phyloP scores from a whole-genome alignment of 2,329 filamentous ascomycete genomes.

The Aspergillus tanneri region DNA sequence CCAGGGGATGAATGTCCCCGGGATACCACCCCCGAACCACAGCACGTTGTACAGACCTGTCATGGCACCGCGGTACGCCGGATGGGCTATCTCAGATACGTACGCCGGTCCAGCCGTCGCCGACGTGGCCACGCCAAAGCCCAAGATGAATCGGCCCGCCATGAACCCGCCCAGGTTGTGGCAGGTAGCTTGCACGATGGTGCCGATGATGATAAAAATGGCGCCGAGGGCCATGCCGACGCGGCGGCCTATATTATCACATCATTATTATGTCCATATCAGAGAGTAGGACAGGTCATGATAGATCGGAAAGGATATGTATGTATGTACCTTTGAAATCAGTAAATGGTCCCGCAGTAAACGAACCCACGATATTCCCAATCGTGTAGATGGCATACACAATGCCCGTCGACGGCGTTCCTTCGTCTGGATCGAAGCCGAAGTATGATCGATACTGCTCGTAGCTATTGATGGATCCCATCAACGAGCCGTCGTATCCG shows the following conservation, averaged over 20 bases:
- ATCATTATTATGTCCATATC: too few species aligned
- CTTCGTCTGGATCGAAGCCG: conserved; percentile 38
- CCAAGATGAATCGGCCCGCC: conserved; percentile 33
- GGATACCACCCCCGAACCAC: conserved; percentile 49
- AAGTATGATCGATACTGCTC: conserved; percentile 48
- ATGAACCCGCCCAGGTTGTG: conserved; percentile 30
- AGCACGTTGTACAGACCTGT: conserved; percentile 46
- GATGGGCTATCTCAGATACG: conserved; percentile 41
- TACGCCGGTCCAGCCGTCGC: conserved; percentile 33
- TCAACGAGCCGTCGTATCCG: conserved; percentile 52
- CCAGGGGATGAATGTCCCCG: conserved; percentile 51
- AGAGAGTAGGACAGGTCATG: neutral
- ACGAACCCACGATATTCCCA: conserved; percentile 50
- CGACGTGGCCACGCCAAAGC: conserved; percentile 31
- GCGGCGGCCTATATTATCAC: conserved; percentile 22
- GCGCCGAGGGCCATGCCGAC: conserved; percentile 31
- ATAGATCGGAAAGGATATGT: neutral
- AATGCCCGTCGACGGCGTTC: conserved; percentile 47
- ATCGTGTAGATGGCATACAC: conserved; percentile 52
- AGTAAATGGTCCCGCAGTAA: conserved; percentile 45
- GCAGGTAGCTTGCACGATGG: conserved; percentile 28
- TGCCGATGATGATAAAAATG: conserved; percentile 28
- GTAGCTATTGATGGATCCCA: conserved; percentile 51
- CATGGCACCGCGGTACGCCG: conserved; percentile 37
- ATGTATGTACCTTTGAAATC: conserved; percentile 36